A percentile compares a stretch with the other conserved stretches of the same genome.
phyloP scores from a whole-genome alignment of 164 flowering plant species.

The Sedum album region DNA sequence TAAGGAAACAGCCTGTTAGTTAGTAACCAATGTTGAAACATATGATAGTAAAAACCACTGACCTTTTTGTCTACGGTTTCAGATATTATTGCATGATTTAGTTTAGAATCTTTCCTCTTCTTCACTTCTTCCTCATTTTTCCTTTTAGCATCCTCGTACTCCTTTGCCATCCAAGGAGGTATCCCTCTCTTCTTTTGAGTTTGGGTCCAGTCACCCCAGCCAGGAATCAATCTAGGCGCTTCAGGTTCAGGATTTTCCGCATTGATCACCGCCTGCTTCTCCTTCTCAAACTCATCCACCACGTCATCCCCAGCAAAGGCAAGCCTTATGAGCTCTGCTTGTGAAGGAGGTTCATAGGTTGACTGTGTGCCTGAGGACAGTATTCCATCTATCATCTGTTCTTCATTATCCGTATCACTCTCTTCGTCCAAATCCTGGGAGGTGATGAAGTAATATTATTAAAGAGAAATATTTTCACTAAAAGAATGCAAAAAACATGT shows the following conservation, averaged over 20 bases:
- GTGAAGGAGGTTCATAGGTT: slow-evolving; percentile 74
- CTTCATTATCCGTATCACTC: slow-evolving; percentile 62
- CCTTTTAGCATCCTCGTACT: slow-evolving; percentile 63
- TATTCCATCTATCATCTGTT: slow-evolving; percentile 78
- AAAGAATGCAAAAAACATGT: not conserved
- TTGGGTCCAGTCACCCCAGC: slow-evolving; percentile 95
- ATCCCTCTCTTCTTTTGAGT: slow-evolving; percentile 68
- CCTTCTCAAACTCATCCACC: slow-evolving; percentile 77
- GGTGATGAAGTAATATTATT: not conserved
- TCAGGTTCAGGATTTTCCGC: slow-evolving; percentile 90
- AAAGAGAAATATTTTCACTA: not conserved
- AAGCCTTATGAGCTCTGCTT: slow-evolving; percentile 65
- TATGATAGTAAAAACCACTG: slow-evolving; percentile 10
- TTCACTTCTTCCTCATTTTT: slow-evolving; percentile 63
- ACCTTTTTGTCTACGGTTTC: slow-evolving; percentile 86
- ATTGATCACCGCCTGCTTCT: slow-evolving; percentile 53
- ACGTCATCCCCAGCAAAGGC: slow-evolving; percentile 98
- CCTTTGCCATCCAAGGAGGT: slow-evolving; percentile 74
- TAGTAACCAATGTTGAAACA: not conserved
- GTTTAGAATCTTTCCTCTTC: slow-evolving; percentile 74
- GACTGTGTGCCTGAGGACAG: slow-evolving; percentile 40
- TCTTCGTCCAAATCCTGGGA: slow-evolving; percentile 35
- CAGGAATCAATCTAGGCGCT: slow-evolving; percentile 75
- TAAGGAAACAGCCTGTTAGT: not conserved
- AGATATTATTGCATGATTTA: slow-evolving; percentile 73